Conservation (phyloP, 2,329 filamentous ascomycete species). For the Exophiala phaeomuriformis region DNA sequence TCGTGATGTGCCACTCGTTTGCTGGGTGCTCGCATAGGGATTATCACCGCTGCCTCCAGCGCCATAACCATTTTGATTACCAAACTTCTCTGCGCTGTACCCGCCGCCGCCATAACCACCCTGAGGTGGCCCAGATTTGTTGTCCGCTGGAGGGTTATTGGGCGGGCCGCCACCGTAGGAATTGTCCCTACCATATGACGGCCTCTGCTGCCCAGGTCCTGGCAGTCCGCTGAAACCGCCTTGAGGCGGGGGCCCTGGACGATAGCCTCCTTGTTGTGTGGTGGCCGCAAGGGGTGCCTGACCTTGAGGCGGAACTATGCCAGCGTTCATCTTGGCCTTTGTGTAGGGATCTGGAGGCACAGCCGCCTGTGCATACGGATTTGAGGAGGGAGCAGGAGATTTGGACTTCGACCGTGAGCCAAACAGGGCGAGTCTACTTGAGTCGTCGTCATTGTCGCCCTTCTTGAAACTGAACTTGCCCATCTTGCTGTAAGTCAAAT, state of each 20-base stretch:
- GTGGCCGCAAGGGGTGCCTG: constrained; percentile 1
- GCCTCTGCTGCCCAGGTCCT: constrained; percentile 20
- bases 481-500: constrained; percentile 30
- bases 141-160: constrained; percentile 28
- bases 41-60: constrained; percentile 36
- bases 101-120: constrained; percentile 26
- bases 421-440: constrained; percentile 52
- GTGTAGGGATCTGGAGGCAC: constrained; percentile 49
- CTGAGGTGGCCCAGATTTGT: constrained; percentile 19
- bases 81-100: constrained; percentile 38
- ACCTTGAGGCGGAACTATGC: constrained; percentile 34
- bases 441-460: constrained; percentile 46
- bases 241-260: constrained; percentile 10
- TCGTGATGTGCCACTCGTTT: constrained; percentile 38
- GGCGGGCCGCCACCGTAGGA: constrained; percentile 16
- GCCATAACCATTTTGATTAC: constrained; percentile 46
- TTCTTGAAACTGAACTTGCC: constrained; percentile 45
- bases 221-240: constrained; percentile 28
- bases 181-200: constrained; percentile 13
- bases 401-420: constrained; percentile 51
- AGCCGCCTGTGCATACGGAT: constrained; percentile 52
- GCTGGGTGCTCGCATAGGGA: constrained; percentile 29
- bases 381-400: constrained; percentile 42
- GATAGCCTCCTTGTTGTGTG: constrained; percentile 3
- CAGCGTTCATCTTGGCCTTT: constrained; percentile 40